Evolutionary conservation across 176 grass and related monocot genomes (phyloP).

Genomic region (Aegilops sharonensis): DNA sequence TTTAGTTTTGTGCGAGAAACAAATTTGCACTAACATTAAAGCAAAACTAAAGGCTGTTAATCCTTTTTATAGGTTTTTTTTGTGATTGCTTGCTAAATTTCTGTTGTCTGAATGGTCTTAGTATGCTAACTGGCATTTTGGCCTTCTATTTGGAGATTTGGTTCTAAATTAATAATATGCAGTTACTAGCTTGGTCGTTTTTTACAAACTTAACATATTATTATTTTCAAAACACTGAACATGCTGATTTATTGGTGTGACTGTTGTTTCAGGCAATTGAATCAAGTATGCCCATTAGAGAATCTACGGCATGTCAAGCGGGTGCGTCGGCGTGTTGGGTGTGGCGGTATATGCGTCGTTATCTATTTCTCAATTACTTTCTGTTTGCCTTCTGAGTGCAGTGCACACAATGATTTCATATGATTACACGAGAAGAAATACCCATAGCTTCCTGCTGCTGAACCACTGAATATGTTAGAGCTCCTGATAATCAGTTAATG

Average conservation of each 20-base stretch:
- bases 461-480: conserved; percentile 8
- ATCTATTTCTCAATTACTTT: conserved; percentile 2
- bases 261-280: conserved; percentile 39
- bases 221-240: neutral
- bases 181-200: neutral
- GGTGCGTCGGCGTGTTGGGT: conserved; percentile 19
- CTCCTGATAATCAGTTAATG: neutral
- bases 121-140: neutral
- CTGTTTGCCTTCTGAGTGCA: neutral
- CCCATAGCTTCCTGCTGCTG: neutral
- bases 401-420: neutral
- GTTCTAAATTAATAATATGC: neutral
- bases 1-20: neutral
- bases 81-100: neutral
- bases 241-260: neutral
- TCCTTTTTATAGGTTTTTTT: neutral
- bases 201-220: neutral
- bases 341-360: conserved; percentile 22
- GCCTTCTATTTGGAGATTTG: neutral
- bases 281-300: conserved; percentile 45
- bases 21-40: neutral
- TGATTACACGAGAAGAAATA: neutral
- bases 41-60: neutral
- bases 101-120: neutral
- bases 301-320: conserved; percentile 52